These are phyloP conservation scores for Mesotaenium endlicherianum DNA, from an alignment of 139 green algal species.

Conservation along the genomic window DNA sequence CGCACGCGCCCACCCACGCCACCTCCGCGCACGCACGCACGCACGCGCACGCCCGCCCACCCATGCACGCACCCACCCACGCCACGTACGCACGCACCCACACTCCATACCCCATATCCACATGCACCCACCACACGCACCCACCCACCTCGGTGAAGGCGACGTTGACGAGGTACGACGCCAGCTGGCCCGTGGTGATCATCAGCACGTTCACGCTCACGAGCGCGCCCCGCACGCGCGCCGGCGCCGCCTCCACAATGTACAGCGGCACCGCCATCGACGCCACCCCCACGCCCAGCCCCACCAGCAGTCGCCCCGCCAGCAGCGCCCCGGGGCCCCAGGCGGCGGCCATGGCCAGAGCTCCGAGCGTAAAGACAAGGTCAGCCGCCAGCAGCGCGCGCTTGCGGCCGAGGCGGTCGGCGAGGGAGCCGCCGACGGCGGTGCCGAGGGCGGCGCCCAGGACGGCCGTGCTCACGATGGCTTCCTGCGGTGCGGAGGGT, in stretches of 20 bases:
- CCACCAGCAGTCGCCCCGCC: conserved; percentile 74
- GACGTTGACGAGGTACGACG: conserved; percentile 68
- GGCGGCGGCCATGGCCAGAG: conserved; percentile 69
- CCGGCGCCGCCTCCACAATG: conserved; percentile 82
- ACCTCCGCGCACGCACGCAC: too few species aligned
- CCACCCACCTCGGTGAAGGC: conserved; percentile 55
- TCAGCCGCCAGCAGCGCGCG: conserved; percentile 68
- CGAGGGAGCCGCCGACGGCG: conserved; percentile 57
- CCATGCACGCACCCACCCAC: too few species aligned
- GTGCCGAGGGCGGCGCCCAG: conserved; percentile 65
- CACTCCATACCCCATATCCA: too few species aligned
- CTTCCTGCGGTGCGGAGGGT: conserved; percentile 59
- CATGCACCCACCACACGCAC: too few species aligned
- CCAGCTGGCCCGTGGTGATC: conserved; percentile 70
- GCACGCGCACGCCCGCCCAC: too few species aligned
- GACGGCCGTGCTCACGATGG: conserved; percentile 81
- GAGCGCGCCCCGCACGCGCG: conserved; percentile 74
- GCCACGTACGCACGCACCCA: too few species aligned
- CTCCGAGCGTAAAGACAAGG: conserved; percentile 71
- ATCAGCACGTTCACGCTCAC: conserved; percentile 71
- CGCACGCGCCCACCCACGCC: too few species aligned
- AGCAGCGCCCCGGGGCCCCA: conserved; percentile 65
- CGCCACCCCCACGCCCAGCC: conserved; percentile 86
- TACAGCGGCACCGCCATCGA: conserved; percentile 91
- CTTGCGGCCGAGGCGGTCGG: conserved; percentile 57